Evolutionary conservation across 768 basidiomycete species (phyloP).

Genomic region (Lactarius deliciosus): DNA sequence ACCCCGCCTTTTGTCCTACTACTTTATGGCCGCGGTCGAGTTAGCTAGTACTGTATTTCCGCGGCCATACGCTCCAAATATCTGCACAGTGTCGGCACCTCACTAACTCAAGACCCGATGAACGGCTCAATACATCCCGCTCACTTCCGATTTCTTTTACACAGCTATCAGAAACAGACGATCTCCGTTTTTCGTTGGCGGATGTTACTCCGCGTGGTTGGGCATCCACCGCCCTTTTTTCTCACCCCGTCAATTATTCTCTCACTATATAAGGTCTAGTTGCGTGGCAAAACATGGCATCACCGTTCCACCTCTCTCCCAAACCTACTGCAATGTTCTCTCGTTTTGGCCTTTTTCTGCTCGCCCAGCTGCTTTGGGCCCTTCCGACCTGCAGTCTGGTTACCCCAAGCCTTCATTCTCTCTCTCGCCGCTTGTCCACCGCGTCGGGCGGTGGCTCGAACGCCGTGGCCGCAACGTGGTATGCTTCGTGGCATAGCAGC

Average conservation of each 20-base stretch:
- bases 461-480: slow-evolving; percentile 52
- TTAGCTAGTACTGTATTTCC: not conserved
- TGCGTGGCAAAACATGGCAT: not conserved
- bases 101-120: not conserved
- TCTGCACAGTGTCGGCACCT: not conserved
- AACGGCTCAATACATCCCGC: not conserved
- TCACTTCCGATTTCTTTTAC: not conserved
- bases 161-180: not conserved
- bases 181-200: not conserved
- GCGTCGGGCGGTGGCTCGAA: not conserved
- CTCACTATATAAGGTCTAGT: not conserved
- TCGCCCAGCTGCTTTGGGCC: not conserved
- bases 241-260: not conserved
- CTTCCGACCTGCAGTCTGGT: not conserved
- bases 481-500: slow-evolving; percentile 50
- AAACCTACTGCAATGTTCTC: not conserved
- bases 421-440: no score
- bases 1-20: no score
- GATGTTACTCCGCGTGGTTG: not conserved
- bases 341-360: not conserved
- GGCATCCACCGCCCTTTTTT: no score
- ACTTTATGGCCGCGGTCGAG: not conserved
- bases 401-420: no score
- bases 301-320: not conserved
- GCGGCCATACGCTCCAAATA: not conserved